A percentile compares a stretch with the other conserved stretches of the same genome.
phyloP scores from a whole-genome alignment of 1,284 basidiomycete species.

The Tilletia caries region DNA sequence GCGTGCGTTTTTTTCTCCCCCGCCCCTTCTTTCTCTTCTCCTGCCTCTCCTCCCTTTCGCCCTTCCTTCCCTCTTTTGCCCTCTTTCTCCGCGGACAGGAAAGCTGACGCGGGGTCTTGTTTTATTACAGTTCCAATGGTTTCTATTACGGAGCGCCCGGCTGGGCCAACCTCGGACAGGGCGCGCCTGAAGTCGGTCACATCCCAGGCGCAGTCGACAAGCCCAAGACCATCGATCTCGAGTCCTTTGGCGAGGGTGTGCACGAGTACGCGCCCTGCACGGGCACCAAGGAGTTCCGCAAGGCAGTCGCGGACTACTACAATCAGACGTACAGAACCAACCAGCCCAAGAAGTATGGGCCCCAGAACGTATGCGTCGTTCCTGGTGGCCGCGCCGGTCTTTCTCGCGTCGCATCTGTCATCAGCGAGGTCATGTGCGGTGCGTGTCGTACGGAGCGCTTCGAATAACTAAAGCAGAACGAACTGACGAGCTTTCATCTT shows the following conservation, averaged over 20 bases:
- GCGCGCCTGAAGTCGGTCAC: slow-evolving; percentile 59
- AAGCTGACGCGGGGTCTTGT: no score
- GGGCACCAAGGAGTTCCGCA: slow-evolving; percentile 67
- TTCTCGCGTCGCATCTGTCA: slow-evolving; percentile 82
- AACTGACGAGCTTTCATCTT: not conserved
- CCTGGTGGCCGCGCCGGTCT: slow-evolving; percentile 85
- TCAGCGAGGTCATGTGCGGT: slow-evolving; percentile 66
- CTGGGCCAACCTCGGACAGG: slow-evolving; percentile 33
- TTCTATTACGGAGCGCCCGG: slow-evolving; percentile 28
- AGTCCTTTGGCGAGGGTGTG: slow-evolving; percentile 59
- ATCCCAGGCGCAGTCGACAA: slow-evolving; percentile 72
- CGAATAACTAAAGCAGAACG: no score
- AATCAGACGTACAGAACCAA: slow-evolving; percentile 79
- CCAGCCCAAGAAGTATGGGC: slow-evolving; percentile 77
- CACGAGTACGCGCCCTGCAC: slow-evolving; percentile 91
- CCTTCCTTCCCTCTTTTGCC: no score
- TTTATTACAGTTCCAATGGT: slow-evolving; percentile 25
- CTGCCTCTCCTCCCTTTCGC: not conserved
- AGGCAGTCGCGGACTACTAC: slow-evolving; percentile 59
- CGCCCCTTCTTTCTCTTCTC: no score
- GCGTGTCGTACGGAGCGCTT: not conserved
- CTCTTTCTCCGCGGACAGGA: no score
- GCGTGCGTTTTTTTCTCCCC: no score
- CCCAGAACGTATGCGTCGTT: slow-evolving; percentile 81
- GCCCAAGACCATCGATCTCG: slow-evolving; percentile 63